These are phyloP conservation scores for Geotrichum klebahnii DNA, from an alignment of 1,139 yeast genomes.

Conservation along the genomic window DNA sequence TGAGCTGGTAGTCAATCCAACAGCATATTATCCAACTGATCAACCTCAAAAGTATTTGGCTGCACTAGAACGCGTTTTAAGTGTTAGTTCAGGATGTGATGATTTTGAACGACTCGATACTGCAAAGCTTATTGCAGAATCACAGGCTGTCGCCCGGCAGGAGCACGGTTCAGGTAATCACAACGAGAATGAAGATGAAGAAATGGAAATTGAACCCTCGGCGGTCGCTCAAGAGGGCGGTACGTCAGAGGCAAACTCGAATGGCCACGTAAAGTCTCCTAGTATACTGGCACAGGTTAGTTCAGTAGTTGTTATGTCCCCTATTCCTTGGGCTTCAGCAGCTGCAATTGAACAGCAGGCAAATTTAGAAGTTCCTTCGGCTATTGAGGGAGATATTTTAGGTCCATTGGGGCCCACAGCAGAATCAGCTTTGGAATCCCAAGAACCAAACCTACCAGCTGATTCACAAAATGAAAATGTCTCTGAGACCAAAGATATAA, in stretches of 20 bases:
- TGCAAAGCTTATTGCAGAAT: constrained; percentile 12
- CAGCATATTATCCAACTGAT: constrained; percentile 38
- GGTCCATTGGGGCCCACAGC: too few species aligned
- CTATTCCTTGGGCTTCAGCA: constrained; percentile 20
- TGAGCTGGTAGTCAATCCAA: constrained; percentile 49
- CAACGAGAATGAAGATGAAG: not conserved
- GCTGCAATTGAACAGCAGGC: not conserved
- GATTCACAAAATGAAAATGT: not conserved
- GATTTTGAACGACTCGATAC: constrained; percentile 32
- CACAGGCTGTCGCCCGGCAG: not conserved
- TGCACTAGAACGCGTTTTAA: constrained; percentile 39
- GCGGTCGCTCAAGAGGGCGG: not conserved
- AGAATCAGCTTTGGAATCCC: constrained; percentile 1
- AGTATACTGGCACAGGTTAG: constrained; percentile 11
- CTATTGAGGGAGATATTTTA: not conserved
- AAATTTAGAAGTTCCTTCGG: not conserved
- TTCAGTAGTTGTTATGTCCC: constrained; percentile 22
- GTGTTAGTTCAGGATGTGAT: constrained; percentile 37
- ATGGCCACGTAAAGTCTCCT: constrained; percentile 3
- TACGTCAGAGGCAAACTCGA: not conserved
- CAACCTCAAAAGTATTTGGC: constrained; percentile 40
- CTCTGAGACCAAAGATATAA: too few species aligned
- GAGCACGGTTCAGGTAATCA: not conserved
- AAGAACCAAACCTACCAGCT: not conserved
- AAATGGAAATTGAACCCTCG: not conserved